A percentile compares a stretch with the other conserved stretches of the same genome.
phyloP scores from a whole-genome alignment of 768 basidiomycete species.

The Hygrophorus pudorinus region DNA sequence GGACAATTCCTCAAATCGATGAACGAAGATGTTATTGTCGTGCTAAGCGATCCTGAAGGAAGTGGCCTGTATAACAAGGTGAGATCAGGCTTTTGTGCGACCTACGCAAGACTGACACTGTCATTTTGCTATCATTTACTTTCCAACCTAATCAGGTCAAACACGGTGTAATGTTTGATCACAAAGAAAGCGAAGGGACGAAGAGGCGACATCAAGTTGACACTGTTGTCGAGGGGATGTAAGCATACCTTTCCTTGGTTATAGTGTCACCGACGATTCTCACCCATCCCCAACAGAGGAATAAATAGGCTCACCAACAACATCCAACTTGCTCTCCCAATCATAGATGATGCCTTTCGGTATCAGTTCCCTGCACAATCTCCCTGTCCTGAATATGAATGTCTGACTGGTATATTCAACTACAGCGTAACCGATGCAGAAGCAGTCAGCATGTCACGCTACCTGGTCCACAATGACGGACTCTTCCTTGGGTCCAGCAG shows the following conservation, averaged over 20 bases:
- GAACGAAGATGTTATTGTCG: slow-evolving; percentile 55
- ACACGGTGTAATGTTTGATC: slow-evolving; percentile 90
- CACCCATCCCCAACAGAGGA: slow-evolving; percentile 39
- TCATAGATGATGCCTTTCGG: slow-evolving; percentile 89
- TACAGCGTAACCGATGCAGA: slow-evolving; percentile 83
- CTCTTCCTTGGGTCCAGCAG: slow-evolving; percentile 94
- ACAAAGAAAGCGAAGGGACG: slow-evolving; percentile 88
- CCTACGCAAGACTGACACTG: no score
- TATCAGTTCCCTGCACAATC: slow-evolving; percentile 17
- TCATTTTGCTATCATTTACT: background rate
- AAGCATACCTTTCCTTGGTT: slow-evolving; percentile 9
- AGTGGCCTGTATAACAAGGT: slow-evolving; percentile 95
- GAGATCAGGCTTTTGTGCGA: background rate
- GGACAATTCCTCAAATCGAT: slow-evolving; percentile 74
- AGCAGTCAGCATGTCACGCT: slow-evolving; percentile 93
- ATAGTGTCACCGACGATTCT: background rate
- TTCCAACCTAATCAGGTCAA: slow-evolving; percentile 44
- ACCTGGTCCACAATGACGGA: slow-evolving; percentile 84
- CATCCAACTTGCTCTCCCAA: slow-evolving; percentile 71
- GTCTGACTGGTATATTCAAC: background rate
- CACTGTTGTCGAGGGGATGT: slow-evolving; percentile 93
- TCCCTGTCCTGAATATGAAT: background rate
- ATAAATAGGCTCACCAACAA: slow-evolving; percentile 92
- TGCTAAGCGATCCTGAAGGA: slow-evolving; percentile 86
- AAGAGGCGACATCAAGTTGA: slow-evolving; percentile 92